Conservation (phyloP, 2,329 filamentous ascomycete species). For the Trichophyton simii region DNA sequence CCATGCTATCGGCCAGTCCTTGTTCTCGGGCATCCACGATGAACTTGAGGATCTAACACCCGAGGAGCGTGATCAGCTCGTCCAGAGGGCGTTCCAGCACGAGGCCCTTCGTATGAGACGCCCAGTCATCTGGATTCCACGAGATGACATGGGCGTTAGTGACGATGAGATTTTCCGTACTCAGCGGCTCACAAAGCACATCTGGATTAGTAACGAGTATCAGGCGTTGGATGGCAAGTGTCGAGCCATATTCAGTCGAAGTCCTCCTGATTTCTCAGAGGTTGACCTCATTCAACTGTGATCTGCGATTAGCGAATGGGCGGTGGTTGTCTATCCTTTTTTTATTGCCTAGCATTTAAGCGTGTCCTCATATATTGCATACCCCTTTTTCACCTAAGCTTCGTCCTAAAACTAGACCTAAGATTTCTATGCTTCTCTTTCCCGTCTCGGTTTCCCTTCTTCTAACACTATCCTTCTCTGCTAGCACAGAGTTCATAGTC, state of each 20-base stretch:
- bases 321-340: not conserved
- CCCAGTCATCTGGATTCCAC: conserved; percentile 86
- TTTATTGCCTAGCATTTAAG: not conserved
- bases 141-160: conserved; percentile 77
- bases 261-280: conserved; percentile 82
- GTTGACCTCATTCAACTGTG: conserved; percentile 72
- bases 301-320: not conserved
- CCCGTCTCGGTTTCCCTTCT: not conserved
- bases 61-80: conserved; percentile 72
- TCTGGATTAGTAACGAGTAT: conserved; percentile 92
- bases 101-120: conserved; percentile 70
- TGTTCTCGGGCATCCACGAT: conserved; percentile 80
- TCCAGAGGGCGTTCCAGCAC: conserved; percentile 82
- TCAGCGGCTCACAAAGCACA: conserved; percentile 57
- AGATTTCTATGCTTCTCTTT: not conserved
- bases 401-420: conserved; percentile 1
- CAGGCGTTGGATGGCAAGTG: conserved; percentile 75
- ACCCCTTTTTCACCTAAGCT: not conserved
- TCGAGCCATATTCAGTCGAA: conserved; percentile 69
- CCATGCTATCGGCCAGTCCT: conserved; percentile 55
- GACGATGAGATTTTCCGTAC: conserved; percentile 82
- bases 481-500: not conserved
- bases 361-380: not conserved
- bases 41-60: conserved; percentile 90
- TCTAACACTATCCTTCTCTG: not conserved